Evolutionary conservation across 768 basidiomycete genomes (phyloP).

Genomic region (Rhodosporidiobolus odoratus): DNA sequence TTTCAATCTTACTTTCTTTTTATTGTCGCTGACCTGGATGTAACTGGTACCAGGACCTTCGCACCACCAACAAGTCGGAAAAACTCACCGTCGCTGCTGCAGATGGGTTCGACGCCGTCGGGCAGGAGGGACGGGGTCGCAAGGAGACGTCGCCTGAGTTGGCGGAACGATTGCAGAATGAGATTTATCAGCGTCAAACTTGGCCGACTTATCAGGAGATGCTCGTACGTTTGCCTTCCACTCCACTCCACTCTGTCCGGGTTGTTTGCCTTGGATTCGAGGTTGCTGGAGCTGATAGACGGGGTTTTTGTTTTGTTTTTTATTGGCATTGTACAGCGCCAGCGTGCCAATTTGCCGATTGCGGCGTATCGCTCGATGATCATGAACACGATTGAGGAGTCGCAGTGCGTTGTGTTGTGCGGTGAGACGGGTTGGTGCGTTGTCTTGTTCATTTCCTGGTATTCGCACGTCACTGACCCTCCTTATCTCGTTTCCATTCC

Average conservation of each 20-base stretch:
- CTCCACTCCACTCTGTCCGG: background rate
- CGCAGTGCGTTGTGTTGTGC: constrained; percentile 81
- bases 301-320: background rate
- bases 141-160: constrained; percentile 31
- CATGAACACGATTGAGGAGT: constrained; percentile 60
- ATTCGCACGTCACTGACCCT: constrained; percentile 37
- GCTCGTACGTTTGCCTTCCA: constrained; percentile 58
- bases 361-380: constrained; percentile 73
- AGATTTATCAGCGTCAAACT: constrained; percentile 60
- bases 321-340: constrained; percentile 50
- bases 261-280: fast-evolving
- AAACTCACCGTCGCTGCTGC: too few species aligned
- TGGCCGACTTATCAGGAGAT: constrained; percentile 74
- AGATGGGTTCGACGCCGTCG: too few species aligned
- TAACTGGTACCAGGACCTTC: constrained; percentile 23
- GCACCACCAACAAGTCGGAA: background rate
- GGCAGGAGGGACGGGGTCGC: too few species aligned
- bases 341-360: constrained; percentile 77
- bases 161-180: constrained; percentile 56
- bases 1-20: too few species aligned
- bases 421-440: constrained; percentile 70
- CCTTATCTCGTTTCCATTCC: constrained; percentile 6
- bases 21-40: too few species aligned
- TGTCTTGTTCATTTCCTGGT: constrained; percentile 37
- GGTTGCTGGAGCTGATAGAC: too few species aligned